Evolutionary conservation across 2,329 filamentous ascomycete species (phyloP).

Genomic region (Neospermospora avenae): DNA sequence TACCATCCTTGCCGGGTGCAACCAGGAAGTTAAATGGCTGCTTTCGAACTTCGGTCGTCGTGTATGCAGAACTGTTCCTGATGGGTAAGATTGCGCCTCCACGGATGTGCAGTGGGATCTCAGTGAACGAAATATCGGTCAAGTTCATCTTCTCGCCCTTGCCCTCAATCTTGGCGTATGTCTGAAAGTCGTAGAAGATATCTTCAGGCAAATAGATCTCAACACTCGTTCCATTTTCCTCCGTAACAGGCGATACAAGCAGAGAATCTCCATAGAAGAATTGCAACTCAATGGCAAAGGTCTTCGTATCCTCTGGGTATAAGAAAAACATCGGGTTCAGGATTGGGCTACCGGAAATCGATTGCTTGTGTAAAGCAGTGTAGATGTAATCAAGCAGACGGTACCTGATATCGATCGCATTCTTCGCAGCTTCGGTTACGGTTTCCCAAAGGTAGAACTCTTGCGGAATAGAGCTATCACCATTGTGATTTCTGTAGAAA

Average conservation of each 20-base stretch:
- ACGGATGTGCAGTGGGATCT: conserved; percentile 66
- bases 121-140: conserved; percentile 40
- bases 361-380: conserved; percentile 62
- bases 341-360: conserved; percentile 59
- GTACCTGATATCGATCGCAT: conserved; percentile 71
- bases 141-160: conserved; percentile 39
- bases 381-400: conserved; percentile 77
- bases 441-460: conserved; percentile 70
- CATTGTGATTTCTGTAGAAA: conserved; percentile 74
- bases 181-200: conserved; percentile 51
- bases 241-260: conserved; percentile 48
- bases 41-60: conserved; percentile 59
- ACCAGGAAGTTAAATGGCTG: conserved; percentile 70
- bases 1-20: conserved; percentile 59
- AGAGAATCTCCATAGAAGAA: conserved; percentile 49
- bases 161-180: conserved; percentile 44
- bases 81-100: conserved; percentile 62
- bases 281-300: conserved; percentile 46
- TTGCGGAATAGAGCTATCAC: conserved; percentile 48
- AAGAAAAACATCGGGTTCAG: conserved; percentile 70
- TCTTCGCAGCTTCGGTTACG: conserved; percentile 61
- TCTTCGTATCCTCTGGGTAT: conserved; percentile 53
- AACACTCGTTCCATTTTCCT: conserved; percentile 43
- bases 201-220: conserved; percentile 48
- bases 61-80: conserved; percentile 54